Base-by-base conservation (phyloP, 345 rosid genomes). In the Sisymbrium altissimum region DNA sequence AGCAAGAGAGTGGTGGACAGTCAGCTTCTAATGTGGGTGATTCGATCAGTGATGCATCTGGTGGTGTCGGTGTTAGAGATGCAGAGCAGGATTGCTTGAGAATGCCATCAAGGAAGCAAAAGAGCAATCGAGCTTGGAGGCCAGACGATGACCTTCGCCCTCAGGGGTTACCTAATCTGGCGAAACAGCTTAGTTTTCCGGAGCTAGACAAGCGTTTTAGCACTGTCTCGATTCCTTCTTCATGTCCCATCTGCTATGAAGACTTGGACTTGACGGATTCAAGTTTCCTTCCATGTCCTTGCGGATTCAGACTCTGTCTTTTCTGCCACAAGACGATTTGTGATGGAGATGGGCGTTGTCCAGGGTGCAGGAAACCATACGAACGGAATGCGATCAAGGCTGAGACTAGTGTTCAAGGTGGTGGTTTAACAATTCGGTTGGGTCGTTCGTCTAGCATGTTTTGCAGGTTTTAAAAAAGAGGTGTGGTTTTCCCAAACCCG, bases 261-360 rank as follows among this genome's bases (percentile, higher is more conserved):
- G 95, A 94, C 74, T 84, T 94, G 81, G 98, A 94, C 80, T 66
- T 68, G 17, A 94, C 98, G 0, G 98, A 94, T 72, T 73, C 95
- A 0, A 88, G 83, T 58, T 94, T 94, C 76, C 80, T 88, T 71
- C 98, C 98, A 5, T 94, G 98, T 80, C 77, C 78, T 21, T 94
- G 98, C 25, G 93, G 98, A 54, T 94, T 91, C 62, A 82, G 88
- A 65, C 89, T 94, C 58, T 94, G 98, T 64, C 91, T 94, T 39
- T 94, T 94, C 80, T 94, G 98, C 81, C 93, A 94, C 85, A 89
- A 91, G 84, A 89, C 90, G 69, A 94, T 94, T 71, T 89, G 89
- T 8, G 92, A 94, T 64, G 94, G 84, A 63, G 97, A 94, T 81
- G 90, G 90, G n/a, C 89, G 98, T n/a, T 94, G 98, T 84, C 98